These are phyloP conservation scores for Nemania sp. DNA, from an alignment of 2,329 filamentous ascomycete species.

Conservation along the genomic window DNA sequence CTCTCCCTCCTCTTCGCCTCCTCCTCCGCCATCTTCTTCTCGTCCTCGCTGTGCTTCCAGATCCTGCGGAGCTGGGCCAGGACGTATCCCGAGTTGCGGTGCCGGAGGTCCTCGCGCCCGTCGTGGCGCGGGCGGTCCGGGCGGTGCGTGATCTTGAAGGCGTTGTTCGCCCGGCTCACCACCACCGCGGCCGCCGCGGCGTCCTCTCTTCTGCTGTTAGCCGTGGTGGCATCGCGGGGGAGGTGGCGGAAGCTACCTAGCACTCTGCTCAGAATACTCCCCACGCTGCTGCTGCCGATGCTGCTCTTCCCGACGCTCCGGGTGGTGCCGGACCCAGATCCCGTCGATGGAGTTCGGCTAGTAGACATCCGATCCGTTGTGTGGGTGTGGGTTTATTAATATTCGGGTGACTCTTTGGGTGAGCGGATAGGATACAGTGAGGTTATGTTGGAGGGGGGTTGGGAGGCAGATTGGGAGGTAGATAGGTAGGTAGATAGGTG, in stretches of 20 bases:
- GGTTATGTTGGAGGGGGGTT: neutral
- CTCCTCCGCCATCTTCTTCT: slow-evolving; percentile 3
- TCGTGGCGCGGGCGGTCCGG: slow-evolving; percentile 19
- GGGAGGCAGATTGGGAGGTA: no score
- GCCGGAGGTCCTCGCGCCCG: neutral
- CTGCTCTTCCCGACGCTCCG: slow-evolving; percentile 2
- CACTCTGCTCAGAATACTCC: slow-evolving; percentile 15
- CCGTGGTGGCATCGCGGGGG: neutral
- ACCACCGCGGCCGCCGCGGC: no score
- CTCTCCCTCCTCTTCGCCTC: slow-evolving; percentile 17
- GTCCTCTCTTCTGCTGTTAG: slow-evolving; percentile 9
- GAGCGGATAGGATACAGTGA: neutral
- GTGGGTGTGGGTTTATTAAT: neutral
- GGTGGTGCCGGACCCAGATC: neutral
- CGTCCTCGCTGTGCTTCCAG: slow-evolving; percentile 14
- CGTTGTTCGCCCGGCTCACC: slow-evolving; percentile 12
- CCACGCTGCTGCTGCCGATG: slow-evolving; percentile 7
- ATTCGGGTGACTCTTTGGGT: neutral
- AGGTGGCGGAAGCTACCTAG: slow-evolving; percentile 12
- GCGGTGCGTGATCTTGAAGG: slow-evolving; percentile 21
- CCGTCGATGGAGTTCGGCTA: slow-evolving; percentile 2
- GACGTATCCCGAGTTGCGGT: slow-evolving; percentile 15
- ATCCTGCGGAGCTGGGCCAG: slow-evolving; percentile 14
- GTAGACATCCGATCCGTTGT: slow-evolving; percentile 6
- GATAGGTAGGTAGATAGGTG: neutral